Evolutionary conservation across 176 grass and related monocot species (phyloP).

Genomic region (Phoenix roebelenii): DNA sequence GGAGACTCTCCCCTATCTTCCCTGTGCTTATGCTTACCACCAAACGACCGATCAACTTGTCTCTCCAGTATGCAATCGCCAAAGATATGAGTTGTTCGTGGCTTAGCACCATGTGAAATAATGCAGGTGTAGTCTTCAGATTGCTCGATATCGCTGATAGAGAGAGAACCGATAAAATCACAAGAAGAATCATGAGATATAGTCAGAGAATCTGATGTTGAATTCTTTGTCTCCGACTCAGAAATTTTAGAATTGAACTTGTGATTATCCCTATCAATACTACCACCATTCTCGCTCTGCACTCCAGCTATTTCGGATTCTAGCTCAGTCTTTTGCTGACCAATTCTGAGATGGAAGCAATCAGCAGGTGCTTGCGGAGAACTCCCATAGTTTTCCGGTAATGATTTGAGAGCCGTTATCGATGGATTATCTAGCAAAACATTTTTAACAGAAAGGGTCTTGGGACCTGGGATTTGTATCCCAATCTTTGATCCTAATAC

Average conservation of each 20-base stretch:
- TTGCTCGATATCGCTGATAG: conserved; percentile 18
- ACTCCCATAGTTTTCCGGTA: conserved; percentile 8
- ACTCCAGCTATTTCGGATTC: neutral
- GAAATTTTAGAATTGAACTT: conserved; percentile 12
- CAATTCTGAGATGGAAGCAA: neutral
- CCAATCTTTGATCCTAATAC: conserved; percentile 46
- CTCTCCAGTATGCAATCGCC: conserved; percentile 47
- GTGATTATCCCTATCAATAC: conserved; percentile 1
- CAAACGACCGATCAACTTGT: neutral
- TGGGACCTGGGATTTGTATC: conserved; percentile 9
- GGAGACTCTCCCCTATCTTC: conserved; percentile 3
- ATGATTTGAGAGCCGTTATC: conserved; percentile 32
- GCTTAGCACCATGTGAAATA: conserved; percentile 56
- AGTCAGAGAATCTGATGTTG: neutral
- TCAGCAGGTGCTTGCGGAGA: neutral
- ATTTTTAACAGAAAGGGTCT: neutral
- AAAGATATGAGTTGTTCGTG: conserved; percentile 75
- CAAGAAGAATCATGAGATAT: neutral
- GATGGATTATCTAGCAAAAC: neutral
- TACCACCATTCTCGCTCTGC: neutral
- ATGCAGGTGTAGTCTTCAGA: conserved; percentile 90
- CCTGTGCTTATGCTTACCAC: neutral
- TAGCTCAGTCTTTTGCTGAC: neutral
- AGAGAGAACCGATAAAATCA: neutral
- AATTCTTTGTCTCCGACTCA: neutral